Base-by-base conservation (phyloP, 2,329 filamentous ascomycete genomes). In the Delphinella strobiligena region DNA sequence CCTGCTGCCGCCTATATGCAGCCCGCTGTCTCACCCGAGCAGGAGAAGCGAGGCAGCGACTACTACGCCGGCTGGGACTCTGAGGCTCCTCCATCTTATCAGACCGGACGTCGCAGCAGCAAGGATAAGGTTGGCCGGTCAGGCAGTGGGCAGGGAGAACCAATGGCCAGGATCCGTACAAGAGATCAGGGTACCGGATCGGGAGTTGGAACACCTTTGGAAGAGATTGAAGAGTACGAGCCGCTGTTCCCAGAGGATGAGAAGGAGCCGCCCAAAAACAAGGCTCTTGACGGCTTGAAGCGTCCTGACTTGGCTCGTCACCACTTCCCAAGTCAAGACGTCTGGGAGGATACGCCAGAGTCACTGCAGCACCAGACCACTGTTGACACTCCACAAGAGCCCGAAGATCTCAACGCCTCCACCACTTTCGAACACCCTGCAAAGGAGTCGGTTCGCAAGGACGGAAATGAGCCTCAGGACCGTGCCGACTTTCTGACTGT, bases 331-430 rank as follows among this genome's bases (percentile, higher is more conserved):
- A 95, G 88, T 59, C 82, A 88, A 58, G 91, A 98, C 57, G 76
- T 96, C 31, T 98, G 91, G 91, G 91, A 98, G 64, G 93, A 98
- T 58, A 81, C 86, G 0, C 91, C 93, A 3, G 82, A 79, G 54
- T 94, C 87, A 61, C 69, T 85, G 38, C 78, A 91, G 53, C 77
- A 75, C 36, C 66, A 72, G 24, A 79, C 88, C 3, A 87, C 84
- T 44, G 89, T 96, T 5, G 84, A 81, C 2, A 91, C 85, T 0
- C 87, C 87, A 1, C 82, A 87, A 51, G 54, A 72, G 22, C 65
- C 69, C 0, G 69, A 68, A 43, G 68, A 72, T 43, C 53, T 63
- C 45, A 57, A 64, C 54, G 51, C 41, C 22, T 49, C 49, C 5
- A 45, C 56, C 18, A 56, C 56, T 0, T 69, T 69, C 42, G 67